A percentile compares a stretch with the other conserved stretches of the same genome.
phyloP scores from a whole-genome alignment of 78 protist genomes.

The Dictyostelium purpureum region DNA sequence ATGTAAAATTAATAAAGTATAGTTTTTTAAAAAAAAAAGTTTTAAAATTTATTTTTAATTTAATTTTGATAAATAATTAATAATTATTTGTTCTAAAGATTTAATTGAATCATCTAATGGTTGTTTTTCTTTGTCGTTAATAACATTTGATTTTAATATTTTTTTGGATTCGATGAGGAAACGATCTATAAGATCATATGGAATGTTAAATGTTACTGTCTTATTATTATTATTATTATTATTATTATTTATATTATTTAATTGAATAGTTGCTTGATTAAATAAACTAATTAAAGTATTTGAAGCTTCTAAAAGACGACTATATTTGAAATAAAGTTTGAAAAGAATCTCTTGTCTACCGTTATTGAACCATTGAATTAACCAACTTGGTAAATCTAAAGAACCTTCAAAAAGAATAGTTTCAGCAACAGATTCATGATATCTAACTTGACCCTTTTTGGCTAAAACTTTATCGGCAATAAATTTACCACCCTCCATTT shows the following conservation, averaged over 20 bases:
- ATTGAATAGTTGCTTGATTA: background rate
- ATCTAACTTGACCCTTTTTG: constrained; percentile 15
- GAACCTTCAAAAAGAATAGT: background rate
- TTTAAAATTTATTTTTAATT: background rate
- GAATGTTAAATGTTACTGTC: background rate
- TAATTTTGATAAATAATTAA: background rate
- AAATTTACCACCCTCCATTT: constrained; percentile 2
- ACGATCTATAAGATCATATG: constrained; percentile 17
- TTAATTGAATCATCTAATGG: background rate
- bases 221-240: background rate
- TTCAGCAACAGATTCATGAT: constrained; percentile 31
- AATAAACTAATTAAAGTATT: background rate
- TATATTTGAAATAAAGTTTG: constrained; percentile 27
- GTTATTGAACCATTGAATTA: constrained; percentile 25
- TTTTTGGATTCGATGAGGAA: background rate
- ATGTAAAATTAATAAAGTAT: too few species aligned
- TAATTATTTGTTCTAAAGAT: background rate
- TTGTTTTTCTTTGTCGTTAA: background rate
- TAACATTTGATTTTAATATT: background rate
- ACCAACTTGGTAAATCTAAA: constrained; percentile 19
- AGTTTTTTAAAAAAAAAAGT: too few species aligned
- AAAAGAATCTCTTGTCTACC: constrained; percentile 2
- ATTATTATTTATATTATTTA: background rate
- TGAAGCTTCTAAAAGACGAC: constrained; percentile 6
- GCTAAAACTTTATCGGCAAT: constrained; percentile 2